Base-by-base conservation (phyloP, 371 early-diverging fungal genomes). In the Mortierella sp. region DNA sequence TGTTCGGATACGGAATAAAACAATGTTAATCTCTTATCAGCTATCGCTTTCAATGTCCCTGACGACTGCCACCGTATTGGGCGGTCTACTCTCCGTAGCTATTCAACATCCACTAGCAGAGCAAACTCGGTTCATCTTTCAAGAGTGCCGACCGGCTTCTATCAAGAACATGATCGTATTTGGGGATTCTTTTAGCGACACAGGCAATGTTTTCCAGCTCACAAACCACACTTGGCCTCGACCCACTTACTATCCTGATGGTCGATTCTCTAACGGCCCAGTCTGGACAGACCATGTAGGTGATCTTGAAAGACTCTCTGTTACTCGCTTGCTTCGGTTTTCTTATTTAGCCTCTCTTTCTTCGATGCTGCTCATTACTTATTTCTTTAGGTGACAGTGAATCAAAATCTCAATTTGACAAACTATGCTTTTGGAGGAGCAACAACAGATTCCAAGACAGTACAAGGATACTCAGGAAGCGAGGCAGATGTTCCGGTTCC, bases 381-480 rank as follows among this genome's bases (percentile, higher is more conserved):
- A 40, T 26, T 26, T 15, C 53, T 61, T 40, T 82, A 85, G 70
- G 60, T 83, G 13, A 23, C 79, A n/a, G 42, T 49, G 37, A 59
- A 47, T 7, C 53, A 56, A 19, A 43, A 31, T 8, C n/a, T 72
- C 42, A 68, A 66, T 15, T 2, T 75, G 42, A 59, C 51, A 23
- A 70, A 71, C 51, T 80, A 66, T 64, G 85, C 85, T 3, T 76
- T 64, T 66, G 85, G 85, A 6, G 75, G 83, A 32, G 84, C 85
- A n/a, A 75, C 81, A 0, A 75, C 76, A 28, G 76, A 76, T 34
- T 68, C 68, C 1, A 42, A 55, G 42, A 12, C 63, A 4, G 66
- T 78, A 3, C 78, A 78, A 31, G 78, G 78, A 42, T 72, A 66
- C 45, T 51, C 72, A 22, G 78, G 78, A 0, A 54, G 47, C 6